These are phyloP conservation scores for Sporormia fimetaria DNA, from an alignment of 495 filamentous ascomycete genomes.

Conservation along the genomic window DNA sequence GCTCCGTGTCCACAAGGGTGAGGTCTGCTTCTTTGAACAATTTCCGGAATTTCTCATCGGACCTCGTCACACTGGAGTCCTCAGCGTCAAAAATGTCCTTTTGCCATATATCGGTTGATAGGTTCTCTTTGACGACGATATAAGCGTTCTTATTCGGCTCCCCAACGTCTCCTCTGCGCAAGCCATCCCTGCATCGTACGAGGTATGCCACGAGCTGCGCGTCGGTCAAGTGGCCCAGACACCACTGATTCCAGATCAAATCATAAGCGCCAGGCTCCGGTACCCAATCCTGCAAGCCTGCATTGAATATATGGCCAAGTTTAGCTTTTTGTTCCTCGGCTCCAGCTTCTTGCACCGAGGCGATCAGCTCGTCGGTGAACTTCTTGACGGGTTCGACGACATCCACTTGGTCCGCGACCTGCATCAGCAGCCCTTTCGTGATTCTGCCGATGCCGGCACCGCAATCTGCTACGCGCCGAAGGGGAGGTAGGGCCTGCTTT, in stretches of 20 bases:
- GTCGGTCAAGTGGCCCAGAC: conserved; percentile 83
- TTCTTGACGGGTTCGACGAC: conserved; percentile 50
- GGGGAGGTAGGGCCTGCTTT: conserved; percentile 15
- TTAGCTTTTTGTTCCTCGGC: neutral
- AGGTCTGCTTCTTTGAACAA: conserved; percentile 63
- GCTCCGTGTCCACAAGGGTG: conserved; percentile 53
- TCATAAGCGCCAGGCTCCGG: conserved; percentile 47
- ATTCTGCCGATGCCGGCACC: conserved; percentile 55
- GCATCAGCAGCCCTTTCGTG: conserved; percentile 44
- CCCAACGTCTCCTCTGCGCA: conserved; percentile 32
- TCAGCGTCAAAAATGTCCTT: conserved; percentile 62
- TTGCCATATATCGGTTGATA: conserved; percentile 45
- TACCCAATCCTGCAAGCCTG: conserved; percentile 65
- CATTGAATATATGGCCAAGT: conserved; percentile 55
- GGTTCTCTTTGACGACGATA: conserved; percentile 83
- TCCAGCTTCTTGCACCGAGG: neutral
- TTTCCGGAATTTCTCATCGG: conserved; percentile 54
- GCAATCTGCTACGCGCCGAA: conserved; percentile 44
- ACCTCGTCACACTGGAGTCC: conserved; percentile 71
- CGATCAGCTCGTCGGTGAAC: conserved; percentile 35
- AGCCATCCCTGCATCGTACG: conserved; percentile 43
- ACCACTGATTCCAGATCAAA: conserved; percentile 77
- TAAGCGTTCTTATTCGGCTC: conserved; percentile 29
- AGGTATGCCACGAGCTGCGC: conserved; percentile 58
- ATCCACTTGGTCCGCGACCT: conserved; percentile 44